These are phyloP conservation scores for Candida cerambycidarum DNA, from an alignment of 805 yeast species.

Conservation along the genomic window DNA sequence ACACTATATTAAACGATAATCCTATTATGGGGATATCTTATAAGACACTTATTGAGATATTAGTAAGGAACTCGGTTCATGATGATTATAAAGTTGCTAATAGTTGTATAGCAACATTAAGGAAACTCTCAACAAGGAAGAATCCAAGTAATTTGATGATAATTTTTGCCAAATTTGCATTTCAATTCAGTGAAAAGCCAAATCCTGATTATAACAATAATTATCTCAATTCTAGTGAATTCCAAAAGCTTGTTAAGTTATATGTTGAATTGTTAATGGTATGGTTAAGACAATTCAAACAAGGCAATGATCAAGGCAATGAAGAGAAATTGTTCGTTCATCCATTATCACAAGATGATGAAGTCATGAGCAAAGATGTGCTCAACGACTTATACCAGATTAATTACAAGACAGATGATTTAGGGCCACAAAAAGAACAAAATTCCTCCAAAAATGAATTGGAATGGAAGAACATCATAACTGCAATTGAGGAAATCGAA, in stretches of 20 bases:
- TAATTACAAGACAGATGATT: conserved; percentile 41
- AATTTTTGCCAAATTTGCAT: conserved; percentile 75
- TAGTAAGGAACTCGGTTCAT: conserved; percentile 77
- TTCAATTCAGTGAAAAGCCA: conserved; percentile 75
- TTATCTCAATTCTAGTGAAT: conserved; percentile 60
- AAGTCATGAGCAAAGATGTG: conserved; percentile 36
- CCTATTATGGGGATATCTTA: conserved; percentile 50
- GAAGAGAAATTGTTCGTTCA: conserved; percentile 19
- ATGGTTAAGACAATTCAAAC: conserved; percentile 72
- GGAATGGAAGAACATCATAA: conserved; percentile 75
- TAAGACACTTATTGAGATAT: conserved; percentile 66
- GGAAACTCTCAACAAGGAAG: conserved; percentile 61
- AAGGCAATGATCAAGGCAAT: conserved; percentile 17
- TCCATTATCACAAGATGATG: conserved; percentile 34
- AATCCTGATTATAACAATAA: conserved; percentile 53
- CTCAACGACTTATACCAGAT: conserved; percentile 46
- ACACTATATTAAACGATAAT: conserved; percentile 46
- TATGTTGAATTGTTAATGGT: conserved; percentile 78
- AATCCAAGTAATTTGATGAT: conserved; percentile 72
- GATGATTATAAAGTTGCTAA: conserved; percentile 57
- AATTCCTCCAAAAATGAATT: conserved; percentile 43
- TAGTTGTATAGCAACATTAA: conserved; percentile 64
- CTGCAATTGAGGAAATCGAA: conserved; percentile 91
- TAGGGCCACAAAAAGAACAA: conserved; percentile 11
- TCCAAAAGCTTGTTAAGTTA: conserved; percentile 57